Conservation (phyloP, 495 filamentous ascomycete species). For the Pyrenopolyporus hunteri region DNA sequence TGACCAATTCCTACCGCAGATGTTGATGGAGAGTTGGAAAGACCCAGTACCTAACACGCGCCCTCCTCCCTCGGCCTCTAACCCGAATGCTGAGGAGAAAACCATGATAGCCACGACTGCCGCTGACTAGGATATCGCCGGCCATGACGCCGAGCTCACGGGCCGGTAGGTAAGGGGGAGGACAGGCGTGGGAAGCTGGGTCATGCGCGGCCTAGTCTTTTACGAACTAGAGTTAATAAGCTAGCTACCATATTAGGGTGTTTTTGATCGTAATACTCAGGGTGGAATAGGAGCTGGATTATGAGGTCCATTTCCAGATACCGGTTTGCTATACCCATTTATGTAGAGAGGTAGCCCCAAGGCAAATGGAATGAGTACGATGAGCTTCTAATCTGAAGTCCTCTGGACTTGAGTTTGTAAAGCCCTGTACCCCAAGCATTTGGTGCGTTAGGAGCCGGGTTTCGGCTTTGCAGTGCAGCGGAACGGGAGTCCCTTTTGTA, state of each 20-base stretch:
- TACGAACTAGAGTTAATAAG: not conserved
- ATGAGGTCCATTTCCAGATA: slow-evolving; percentile 3
- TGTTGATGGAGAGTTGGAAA: slow-evolving; percentile 72
- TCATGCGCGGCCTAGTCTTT: not conserved
- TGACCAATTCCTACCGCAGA: slow-evolving; percentile 71
- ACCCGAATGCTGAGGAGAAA: slow-evolving; percentile 35
- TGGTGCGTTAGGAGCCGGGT: not conserved
- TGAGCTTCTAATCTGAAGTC: slow-evolving; percentile 4
- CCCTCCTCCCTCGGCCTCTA: slow-evolving; percentile 43
- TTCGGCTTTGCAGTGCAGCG: not conserved
- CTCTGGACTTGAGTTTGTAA: not conserved
- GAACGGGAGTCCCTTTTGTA: too few species aligned
- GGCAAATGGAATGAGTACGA: slow-evolving; percentile 22
- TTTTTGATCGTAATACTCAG: not conserved
- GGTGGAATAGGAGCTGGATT: not conserved
- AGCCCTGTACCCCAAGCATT: too few species aligned
- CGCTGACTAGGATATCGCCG: slow-evolving; percentile 13
- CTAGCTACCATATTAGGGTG: not conserved
- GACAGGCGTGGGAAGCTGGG: not conserved
- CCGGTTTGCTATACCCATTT: slow-evolving; percentile 27
- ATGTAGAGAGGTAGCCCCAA: slow-evolving; percentile 24
- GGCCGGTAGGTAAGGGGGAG: not conserved
- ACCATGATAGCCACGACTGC: slow-evolving; percentile 10
- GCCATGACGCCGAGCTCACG: not conserved
- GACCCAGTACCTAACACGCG: slow-evolving; percentile 53